A percentile compares a stretch with the other conserved stretches of the same genome.
Evolutionary conservation across 495 filamentous ascomycete genomes (phyloP).

Genomic region (Xylaria grammica): DNA sequence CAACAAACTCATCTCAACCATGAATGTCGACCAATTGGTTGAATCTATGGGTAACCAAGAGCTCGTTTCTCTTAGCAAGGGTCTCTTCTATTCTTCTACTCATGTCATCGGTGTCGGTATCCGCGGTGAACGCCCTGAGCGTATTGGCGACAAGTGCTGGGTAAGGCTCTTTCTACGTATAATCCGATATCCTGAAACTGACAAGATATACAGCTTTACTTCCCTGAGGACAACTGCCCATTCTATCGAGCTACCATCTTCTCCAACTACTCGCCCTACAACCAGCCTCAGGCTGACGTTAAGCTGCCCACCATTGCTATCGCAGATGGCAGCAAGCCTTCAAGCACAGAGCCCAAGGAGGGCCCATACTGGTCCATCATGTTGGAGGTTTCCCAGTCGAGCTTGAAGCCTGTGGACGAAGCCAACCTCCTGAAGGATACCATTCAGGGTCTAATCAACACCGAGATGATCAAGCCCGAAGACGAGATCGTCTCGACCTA

Average conservation of each 20-base stretch:
- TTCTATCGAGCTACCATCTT: conserved; percentile 99
- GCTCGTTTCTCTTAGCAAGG: conserved; percentile 81
- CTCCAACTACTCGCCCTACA: conserved; percentile 99
- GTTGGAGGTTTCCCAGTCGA: conserved; percentile 96
- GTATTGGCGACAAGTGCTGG: conserved; percentile 99
- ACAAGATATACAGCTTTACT: conserved; percentile 74
- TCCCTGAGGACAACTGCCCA: conserved; percentile 97
- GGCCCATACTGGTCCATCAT: conserved; percentile 99
- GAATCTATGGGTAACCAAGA: conserved; percentile 87
- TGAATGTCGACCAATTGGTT: conserved; percentile 90
- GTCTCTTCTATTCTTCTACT: conserved; percentile 94
- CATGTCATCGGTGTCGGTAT: conserved; percentile 97
- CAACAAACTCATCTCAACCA: conserved; percentile 90
- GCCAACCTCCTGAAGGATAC: conserved; percentile 82
- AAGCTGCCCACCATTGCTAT: conserved; percentile 88
- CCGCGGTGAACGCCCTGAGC: conserved; percentile 88
- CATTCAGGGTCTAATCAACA: conserved; percentile 97
- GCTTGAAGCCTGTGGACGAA: conserved; percentile 89
- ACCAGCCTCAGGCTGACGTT: conserved; percentile 81
- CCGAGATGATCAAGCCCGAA: conserved; percentile 84
- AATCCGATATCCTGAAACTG: conserved; percentile 25
- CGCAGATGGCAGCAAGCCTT: conserved; percentile 81
- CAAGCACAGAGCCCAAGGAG: conserved; percentile 68
- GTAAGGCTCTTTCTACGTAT: conserved; percentile 48
- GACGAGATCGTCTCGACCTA: conserved; percentile 99